These are phyloP conservation scores for Parachlorella kessleri DNA, from an alignment of 139 green algal species.

Conservation along the genomic window DNA sequence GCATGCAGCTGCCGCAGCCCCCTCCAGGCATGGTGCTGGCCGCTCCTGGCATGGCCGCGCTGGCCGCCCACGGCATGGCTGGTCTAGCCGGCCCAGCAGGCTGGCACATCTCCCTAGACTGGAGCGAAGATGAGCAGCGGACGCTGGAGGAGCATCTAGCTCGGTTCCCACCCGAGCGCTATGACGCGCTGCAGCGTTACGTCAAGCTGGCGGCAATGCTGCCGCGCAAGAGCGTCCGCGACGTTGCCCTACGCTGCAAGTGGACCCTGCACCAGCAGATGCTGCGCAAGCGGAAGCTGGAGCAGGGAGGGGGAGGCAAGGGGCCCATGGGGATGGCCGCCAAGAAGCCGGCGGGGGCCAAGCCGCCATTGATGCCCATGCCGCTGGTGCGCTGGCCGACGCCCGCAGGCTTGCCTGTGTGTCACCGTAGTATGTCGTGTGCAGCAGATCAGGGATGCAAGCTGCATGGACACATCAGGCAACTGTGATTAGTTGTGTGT, in stretches of 20 bases:
- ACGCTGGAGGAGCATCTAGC: conserved; percentile 54
- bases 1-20: conserved; percentile 11
- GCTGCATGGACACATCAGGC: no score
- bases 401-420: no score
- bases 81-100: not conserved
- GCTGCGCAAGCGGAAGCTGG: conserved; percentile 43
- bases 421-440: no score
- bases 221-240: conserved; percentile 67
- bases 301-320: no score
- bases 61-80: conserved; percentile 1
- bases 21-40: not conserved
- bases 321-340: not conserved
- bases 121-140: conserved; percentile 63
- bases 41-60: no score
- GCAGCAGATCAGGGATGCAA: no score
- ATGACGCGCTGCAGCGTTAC: conserved; percentile 58
- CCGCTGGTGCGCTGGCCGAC: no score
- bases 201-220: conserved; percentile 65
- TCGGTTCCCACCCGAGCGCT: conserved; percentile 46
- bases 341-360: conserved; percentile 41
- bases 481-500: no score
- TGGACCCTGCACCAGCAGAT: conserved; percentile 58
- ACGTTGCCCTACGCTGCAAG: conserved; percentile 70
- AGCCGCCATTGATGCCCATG: conserved; percentile 16
- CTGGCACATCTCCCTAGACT: conserved; percentile 46